These are phyloP conservation scores for Metschnikowia continentalis DNA, from an alignment of 805 yeast species.

Conservation along the genomic window DNA sequence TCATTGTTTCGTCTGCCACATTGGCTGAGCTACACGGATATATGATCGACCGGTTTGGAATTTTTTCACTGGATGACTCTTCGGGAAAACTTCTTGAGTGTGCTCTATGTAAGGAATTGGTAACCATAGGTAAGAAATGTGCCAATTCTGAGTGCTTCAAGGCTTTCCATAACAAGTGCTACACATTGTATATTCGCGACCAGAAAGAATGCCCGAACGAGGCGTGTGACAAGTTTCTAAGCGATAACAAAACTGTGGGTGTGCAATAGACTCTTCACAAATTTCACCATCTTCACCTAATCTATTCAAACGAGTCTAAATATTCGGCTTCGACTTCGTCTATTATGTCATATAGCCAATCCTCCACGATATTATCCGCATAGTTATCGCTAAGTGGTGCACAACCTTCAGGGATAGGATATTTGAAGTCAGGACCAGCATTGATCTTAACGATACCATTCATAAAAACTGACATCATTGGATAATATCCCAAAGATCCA, in stretches of 20 bases:
- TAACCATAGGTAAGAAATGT: constrained; percentile 45
- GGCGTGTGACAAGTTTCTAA: constrained; percentile 6
- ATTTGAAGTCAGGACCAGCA: constrained; percentile 61
- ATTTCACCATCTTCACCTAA: not conserved
- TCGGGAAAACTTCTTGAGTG: constrained; percentile 44
- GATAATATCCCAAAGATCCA: constrained; percentile 85
- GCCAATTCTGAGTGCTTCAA: constrained; percentile 25
- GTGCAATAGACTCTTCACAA: not conserved
- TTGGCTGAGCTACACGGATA: constrained; percentile 46
- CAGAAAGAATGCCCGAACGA: constrained; percentile 17
- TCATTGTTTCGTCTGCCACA: constrained; percentile 39
- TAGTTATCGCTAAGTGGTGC: constrained; percentile 58
- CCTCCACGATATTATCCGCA: constrained; percentile 71
- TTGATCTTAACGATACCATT: constrained; percentile 73
- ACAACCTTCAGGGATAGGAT: constrained; percentile 29
- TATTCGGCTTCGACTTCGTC: constrained; percentile 75
- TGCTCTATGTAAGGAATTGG: constrained; percentile 47
- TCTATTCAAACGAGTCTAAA: constrained; percentile 42
- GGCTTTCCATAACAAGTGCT: constrained; percentile 49
- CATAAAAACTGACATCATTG: constrained; percentile 78
- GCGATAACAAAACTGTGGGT: constrained; percentile 3
- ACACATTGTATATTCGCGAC: constrained; percentile 33
- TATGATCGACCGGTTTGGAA: constrained; percentile 42
- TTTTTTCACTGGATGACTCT: constrained; percentile 11
- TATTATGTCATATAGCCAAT: constrained; percentile 73